Evolutionary conservation across 805 yeast species (phyloP).

Genomic region (Scheffersomyces ergatensis): DNA sequence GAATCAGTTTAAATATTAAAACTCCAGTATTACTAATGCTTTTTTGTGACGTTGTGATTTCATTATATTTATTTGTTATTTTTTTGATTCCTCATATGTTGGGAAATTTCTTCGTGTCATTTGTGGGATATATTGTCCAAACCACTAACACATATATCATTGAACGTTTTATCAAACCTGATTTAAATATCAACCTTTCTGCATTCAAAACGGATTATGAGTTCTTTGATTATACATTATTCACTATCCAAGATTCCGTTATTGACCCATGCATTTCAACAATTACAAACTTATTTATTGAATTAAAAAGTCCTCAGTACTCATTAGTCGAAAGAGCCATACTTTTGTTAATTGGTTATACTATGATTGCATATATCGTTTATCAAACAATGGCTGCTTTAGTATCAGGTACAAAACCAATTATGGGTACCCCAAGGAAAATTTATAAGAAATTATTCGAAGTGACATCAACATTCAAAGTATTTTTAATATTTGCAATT

Average conservation of each 20-base stretch:
- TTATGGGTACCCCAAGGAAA: constrained; percentile 49
- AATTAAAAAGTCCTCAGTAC: constrained; percentile 20
- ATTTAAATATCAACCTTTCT: neutral
- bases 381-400: constrained; percentile 28
- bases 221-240: constrained; percentile 9
- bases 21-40: constrained; percentile 35
- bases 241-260: constrained; percentile 11
- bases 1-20: constrained; percentile 29
- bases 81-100: constrained; percentile 49
- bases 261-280: constrained; percentile 16
- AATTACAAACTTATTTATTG: constrained; percentile 15
- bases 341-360: constrained; percentile 34
- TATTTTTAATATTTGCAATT: constrained; percentile 67
- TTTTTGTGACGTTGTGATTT: constrained; percentile 27
- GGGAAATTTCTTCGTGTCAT: constrained; percentile 28
- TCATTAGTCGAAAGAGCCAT: constrained; percentile 35
- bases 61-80: constrained; percentile 37
- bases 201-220: constrained; percentile 8
- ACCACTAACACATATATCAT: constrained; percentile 1
- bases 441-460: constrained; percentile 54
- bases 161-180: neutral
- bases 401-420: constrained; percentile 36
- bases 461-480: constrained; percentile 64
- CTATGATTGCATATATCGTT: constrained; percentile 19
- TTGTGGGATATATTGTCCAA: constrained; percentile 10